A percentile compares a stretch with the other conserved stretches of the same genome.
Evolutionary conservation across 306 rosid species (phyloP).

Genomic region (Vicia villosa): DNA sequence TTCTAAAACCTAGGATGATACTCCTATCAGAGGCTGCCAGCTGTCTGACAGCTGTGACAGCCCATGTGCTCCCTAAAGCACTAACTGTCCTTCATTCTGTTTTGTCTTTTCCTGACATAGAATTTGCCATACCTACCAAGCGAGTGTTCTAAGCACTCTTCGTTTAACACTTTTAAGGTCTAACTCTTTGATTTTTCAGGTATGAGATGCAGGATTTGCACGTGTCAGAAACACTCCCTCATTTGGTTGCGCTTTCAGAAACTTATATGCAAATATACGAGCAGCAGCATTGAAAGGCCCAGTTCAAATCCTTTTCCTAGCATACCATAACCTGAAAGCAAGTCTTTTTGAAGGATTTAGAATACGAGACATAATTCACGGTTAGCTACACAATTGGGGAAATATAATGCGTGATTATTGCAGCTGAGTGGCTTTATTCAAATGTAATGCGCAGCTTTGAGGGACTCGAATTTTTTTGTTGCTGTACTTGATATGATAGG

Average conservation of each 20-base stretch:
- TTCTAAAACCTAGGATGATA: no score
- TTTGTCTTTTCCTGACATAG: no score
- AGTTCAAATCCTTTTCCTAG: neutral
- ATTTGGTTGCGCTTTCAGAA: conserved; percentile 96
- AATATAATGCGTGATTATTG: neutral
- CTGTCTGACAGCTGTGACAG: no score
- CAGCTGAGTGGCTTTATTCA: conserved; percentile 12
- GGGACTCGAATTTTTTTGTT: no score
- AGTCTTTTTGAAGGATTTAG: neutral
- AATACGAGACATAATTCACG: conserved; percentile 4
- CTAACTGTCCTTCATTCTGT: no score
- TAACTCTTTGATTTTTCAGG: conserved; percentile 49
- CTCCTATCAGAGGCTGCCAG: no score
- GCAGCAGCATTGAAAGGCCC: conserved; percentile 59
- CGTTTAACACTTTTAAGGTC: conserved; percentile 17
- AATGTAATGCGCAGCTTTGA: conserved; percentile 18
- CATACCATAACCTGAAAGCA: neutral
- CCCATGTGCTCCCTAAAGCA: no score
- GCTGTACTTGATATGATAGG: conserved; percentile 9
- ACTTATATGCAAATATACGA: conserved; percentile 95
- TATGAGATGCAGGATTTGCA: conserved; percentile 97
- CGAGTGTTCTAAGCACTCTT: no score
- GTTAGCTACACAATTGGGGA: conserved; percentile 3
- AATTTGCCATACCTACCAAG: no score
- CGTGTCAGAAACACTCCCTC: conserved; percentile 92